Evolutionary conservation across 371 early-diverging fungal species (phyloP), one percentile per base, ranked within the genome.

Genomic region (Zopfochytrium polystomum): DNA sequence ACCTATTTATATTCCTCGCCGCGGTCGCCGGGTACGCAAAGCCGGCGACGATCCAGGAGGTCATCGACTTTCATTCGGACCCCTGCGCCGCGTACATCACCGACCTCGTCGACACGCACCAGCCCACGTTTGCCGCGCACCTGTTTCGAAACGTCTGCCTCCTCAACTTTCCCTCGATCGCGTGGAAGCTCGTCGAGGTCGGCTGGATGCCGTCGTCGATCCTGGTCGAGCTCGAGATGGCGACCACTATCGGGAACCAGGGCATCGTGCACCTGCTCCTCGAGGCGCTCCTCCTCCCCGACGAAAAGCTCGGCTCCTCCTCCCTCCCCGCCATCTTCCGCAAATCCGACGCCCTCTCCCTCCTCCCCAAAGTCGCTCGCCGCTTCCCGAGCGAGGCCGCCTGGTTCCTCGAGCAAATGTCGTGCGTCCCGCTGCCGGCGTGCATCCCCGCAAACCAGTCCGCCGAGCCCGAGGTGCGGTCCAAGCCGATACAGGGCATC

Each of bases 361-460:
- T 64, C 6, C 65, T 73, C 11, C 73, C 73, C 25, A 23, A 54
- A 2, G 59, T 69, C 15, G 63, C 73, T n/a, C 30, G 49, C 5
- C 59, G 73, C 27, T 73, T 72, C 51, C 73, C 73, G 31, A 30
- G 48, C n/a, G 73, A 73, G 46, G 73, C 62, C 9, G 44, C 60
- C 23, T 73, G 73, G 73, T 73, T 73, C 38, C 60, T 73, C 22
- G 59, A 54, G 31, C 58, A 69, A 48, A 51, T 73, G 3, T 69
- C 70, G 23, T 58, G 66, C 50, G 47, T 73, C 6, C 73, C 73
- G 6, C 52, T 73, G 20, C 73, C 73, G 3, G 56, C 46, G 11
- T 69, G 70, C 38, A 54, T 73, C 1, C 73, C 73, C 11, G 43
- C 47, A 2, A 48, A 51, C 3, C 52, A 49, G 30, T 55, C 58